phyloP scores from a whole-genome alignment of 176 grass and related monocot genomes.

The Musa troglodytarum region DNA sequence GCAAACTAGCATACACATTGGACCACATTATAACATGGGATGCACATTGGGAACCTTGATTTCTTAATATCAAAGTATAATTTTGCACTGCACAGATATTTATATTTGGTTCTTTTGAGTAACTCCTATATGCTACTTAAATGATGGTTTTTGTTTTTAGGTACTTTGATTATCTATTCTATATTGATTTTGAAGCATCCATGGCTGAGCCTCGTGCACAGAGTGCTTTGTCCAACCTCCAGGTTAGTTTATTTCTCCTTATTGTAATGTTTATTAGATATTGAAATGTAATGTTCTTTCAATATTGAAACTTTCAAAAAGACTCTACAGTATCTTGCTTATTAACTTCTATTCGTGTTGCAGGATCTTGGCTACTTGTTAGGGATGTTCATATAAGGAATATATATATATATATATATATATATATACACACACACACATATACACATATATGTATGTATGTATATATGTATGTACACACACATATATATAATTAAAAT shows the following conservation, averaged over 20 bases:
- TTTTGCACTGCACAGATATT: neutral
- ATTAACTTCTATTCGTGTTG: no score
- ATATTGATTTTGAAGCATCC: slow-evolving; percentile 55
- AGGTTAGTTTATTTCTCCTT: slow-evolving; percentile 24
- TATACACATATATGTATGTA: no score
- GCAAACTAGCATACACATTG: neutral
- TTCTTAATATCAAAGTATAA: neutral
- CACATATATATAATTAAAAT: no score
- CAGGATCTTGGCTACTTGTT: neutral
- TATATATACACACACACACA: no score
- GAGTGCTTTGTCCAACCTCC: slow-evolving; percentile 46
- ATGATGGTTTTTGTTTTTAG: slow-evolving; percentile 17
- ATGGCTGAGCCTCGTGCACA: slow-evolving; percentile 42
- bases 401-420: neutral
- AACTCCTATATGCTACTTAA: neutral
- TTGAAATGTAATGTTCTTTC: neutral
- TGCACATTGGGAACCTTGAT: neutral
- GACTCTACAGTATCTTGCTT: no score
- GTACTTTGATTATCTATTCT: slow-evolving; percentile 64
- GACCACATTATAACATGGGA: neutral
- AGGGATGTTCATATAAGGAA: no score
- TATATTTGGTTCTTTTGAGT: neutral
- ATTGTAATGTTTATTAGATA: neutral
- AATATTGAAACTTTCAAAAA: neutral
- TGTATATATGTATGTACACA: no score